Base-by-base conservation (phyloP, 257 asterid genomes). In the Apocynum venetum region DNA sequence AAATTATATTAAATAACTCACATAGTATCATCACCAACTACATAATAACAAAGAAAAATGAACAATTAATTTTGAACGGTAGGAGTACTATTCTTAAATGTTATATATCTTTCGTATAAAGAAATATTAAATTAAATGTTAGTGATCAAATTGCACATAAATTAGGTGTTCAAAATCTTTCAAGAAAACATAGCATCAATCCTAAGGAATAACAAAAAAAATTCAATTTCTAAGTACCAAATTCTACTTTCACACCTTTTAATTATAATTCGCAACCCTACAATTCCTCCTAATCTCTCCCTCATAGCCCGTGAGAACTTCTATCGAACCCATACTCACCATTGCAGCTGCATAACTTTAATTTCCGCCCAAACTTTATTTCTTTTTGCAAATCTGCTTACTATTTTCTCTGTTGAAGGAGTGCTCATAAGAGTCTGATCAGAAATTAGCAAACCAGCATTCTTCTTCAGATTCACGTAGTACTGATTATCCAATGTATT, bases 251-350 rank as follows among this genome's bases (percentile, higher is more conserved):
- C 8, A 49, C 7, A 0, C 53, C 2, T 60, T 60, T 36, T 36
- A 69, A 46, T 8, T 56, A 9, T 47, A 80, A 67, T 85, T 85
- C 72, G 81, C 85, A 46, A 78, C 40, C 73, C 87, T 71, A 31
- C 89, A 88, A n/a, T 84, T 85, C 53, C 25, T 78, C 73, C 89
- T 80, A 31, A 85, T 86, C 63, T 84, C 86, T 9, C 88, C 89
- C 12, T 77, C 69, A 6, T 19, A 44, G 0, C 89, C 82, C 1
- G 82, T 80, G 31, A 82, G 80, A 59, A 86, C 90, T 6, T 76
- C 88, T 3, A 86, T 80, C 0, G 79, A 75, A 20, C 88, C 89
- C 89, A 86, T 69, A 35, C 47, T 63, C 44, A 82, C 85, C 85
- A 84, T 84, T 25, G 89, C 89, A 73, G 64, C 75, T 56, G 80